Conservation (phyloP, 2,329 filamentous ascomycete genomes). For the Neofusicoccum sp. region DNA sequence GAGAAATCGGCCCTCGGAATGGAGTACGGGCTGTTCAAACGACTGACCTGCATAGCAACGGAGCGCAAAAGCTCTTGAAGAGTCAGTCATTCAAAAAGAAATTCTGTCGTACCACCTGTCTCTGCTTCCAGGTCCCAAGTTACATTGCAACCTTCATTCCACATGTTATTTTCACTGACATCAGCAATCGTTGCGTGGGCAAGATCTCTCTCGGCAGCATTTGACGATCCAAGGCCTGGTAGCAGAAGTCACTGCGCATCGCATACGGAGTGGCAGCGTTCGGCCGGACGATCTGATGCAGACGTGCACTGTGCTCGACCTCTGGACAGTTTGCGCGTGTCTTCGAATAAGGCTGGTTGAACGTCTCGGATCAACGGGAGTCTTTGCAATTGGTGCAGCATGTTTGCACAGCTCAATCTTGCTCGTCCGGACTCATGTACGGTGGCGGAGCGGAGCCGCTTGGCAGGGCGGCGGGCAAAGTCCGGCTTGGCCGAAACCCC, state of each 20-base stretch:
- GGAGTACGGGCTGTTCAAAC: neutral
- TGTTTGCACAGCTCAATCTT: too few species aligned
- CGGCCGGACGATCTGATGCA: too few species aligned
- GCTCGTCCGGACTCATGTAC: too few species aligned
- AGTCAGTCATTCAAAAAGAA: neutral
- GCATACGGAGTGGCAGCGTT: too few species aligned
- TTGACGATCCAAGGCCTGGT: neutral
- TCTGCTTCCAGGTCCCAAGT: neutral
- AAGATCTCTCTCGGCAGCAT: neutral
- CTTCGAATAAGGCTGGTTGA: neutral
- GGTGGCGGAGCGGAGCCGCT: conserved; percentile 16
- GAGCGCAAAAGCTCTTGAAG: neutral
- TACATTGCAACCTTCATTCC: neutral
- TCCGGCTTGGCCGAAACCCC: conserved; percentile 10
- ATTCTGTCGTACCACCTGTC: neutral
- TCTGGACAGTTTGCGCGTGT: neutral
- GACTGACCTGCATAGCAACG: neutral
- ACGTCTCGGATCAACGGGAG: neutral
- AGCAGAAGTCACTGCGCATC: neutral
- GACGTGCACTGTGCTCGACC: too few species aligned
- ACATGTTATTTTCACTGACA: neutral
- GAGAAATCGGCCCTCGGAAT: neutral
- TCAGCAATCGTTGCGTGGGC: neutral
- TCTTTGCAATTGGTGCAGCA: neutral
- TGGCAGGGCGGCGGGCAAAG: neutral